Percentiles rank a stretch among this genome's conserved stretches.
Evolutionary conservation across 345 rosid species (phyloP).

Genomic region (Mangifera indica): DNA sequence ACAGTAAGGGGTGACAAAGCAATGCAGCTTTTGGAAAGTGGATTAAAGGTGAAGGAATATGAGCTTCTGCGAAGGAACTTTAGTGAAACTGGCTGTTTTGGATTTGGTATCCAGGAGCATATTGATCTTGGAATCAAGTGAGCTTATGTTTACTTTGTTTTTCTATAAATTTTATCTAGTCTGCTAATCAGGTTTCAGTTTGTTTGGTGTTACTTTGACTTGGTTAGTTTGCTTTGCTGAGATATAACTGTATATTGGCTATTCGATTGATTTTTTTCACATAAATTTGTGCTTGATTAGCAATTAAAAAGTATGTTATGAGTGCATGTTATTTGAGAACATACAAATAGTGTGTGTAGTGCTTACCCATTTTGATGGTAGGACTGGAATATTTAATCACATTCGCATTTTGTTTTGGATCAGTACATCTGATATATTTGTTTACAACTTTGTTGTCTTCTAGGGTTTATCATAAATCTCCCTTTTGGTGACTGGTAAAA

Average conservation of each 20-base stretch:
- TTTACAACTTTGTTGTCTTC: neutral
- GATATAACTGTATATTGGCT: neutral
- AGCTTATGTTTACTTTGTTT: constrained; percentile 14
- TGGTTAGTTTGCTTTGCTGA: neutral
- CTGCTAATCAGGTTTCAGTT: neutral
- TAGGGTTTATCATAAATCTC: neutral
- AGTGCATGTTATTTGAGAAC: neutral
- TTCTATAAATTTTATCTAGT: neutral
- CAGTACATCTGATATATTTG: neutral
- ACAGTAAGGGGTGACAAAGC: constrained; percentile 81
- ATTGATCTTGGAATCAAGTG: constrained; percentile 75
- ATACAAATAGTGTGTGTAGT: neutral
- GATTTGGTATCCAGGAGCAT: constrained; percentile 78
- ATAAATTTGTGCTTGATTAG: neutral
- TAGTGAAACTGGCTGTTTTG: constrained; percentile 75
- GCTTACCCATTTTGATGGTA: neutral
- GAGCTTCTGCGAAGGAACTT: constrained; percentile 68
- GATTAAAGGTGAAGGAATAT: constrained; percentile 73
- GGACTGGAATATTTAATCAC: neutral
- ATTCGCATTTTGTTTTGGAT: neutral
- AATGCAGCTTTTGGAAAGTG: constrained; percentile 74
- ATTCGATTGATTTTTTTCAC: neutral
- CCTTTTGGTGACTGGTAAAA: neutral
- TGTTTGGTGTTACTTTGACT: neutral
- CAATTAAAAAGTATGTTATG: neutral